Conservation (phyloP, 2,329 filamentous ascomycete species). For the Fonsecaea pugnacius region DNA sequence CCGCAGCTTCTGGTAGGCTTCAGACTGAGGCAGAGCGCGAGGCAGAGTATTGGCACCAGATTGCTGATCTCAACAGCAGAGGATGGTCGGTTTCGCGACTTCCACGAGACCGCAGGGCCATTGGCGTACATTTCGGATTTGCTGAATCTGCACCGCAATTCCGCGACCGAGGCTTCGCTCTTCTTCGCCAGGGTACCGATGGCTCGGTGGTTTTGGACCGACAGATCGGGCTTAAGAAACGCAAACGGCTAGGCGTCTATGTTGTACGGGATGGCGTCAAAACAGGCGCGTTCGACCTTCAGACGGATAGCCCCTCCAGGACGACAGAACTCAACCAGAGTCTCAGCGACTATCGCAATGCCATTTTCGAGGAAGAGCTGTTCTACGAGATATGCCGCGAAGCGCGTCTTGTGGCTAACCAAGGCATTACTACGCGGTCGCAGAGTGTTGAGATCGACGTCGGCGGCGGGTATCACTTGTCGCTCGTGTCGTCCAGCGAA, state of each 20-base stretch:
- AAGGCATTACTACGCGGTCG: slow-evolving; percentile 69
- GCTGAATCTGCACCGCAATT: slow-evolving; percentile 69
- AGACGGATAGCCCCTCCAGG: slow-evolving; percentile 29
- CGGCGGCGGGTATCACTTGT: slow-evolving; percentile 60
- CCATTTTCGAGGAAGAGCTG: slow-evolving; percentile 69
- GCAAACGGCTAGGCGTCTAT: slow-evolving; percentile 66
- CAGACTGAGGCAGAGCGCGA: slow-evolving; percentile 79
- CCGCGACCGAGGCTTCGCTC: slow-evolving; percentile 75
- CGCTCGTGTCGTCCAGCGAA: slow-evolving; percentile 69
- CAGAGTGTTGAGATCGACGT: slow-evolving; percentile 62
- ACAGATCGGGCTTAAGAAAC: slow-evolving; percentile 54
- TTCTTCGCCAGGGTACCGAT: slow-evolving; percentile 73
- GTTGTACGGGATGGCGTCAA: slow-evolving; percentile 28
- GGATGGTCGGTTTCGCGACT: slow-evolving; percentile 86
- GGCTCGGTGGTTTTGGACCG: slow-evolving; percentile 74
- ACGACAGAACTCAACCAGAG: slow-evolving; percentile 41
- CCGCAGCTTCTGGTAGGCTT: slow-evolving; percentile 72
- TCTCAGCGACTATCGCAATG: slow-evolving; percentile 50
- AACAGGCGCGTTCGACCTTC: slow-evolving; percentile 27
- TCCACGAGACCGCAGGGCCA: slow-evolving; percentile 70
- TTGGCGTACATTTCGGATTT: slow-evolving; percentile 90
- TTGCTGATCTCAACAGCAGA: slow-evolving; percentile 77
- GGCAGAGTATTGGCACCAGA: slow-evolving; percentile 84
- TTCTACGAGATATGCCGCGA: slow-evolving; percentile 89
- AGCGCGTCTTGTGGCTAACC: slow-evolving; percentile 71